Conservation (phyloP, 441 rosid species). For the Erodium texanum region DNA sequence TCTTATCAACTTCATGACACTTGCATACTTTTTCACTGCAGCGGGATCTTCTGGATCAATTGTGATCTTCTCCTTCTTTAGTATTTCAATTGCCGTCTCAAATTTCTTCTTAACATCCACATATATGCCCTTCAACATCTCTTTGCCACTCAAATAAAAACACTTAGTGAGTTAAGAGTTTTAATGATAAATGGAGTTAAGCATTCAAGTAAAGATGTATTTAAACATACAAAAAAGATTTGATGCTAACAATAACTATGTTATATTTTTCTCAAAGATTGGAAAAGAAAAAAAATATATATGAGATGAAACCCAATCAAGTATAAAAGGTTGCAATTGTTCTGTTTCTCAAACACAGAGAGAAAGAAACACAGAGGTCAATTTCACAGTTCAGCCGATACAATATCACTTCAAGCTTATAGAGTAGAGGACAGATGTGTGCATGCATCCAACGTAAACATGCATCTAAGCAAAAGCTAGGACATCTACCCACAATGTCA, state of each 20-base stretch:
- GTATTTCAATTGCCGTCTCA: conserved; percentile 68
- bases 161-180: conserved; percentile 17
- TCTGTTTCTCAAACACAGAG: no score
- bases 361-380: no score
- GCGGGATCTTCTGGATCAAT: conserved; percentile 84
- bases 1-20: conserved; percentile 78
- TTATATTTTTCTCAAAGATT: background rate
- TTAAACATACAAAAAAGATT: background rate
- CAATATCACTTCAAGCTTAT: background rate
- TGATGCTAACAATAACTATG: background rate
- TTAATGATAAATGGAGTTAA: conserved; percentile 7
- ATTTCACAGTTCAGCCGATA: background rate
- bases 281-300: background rate
- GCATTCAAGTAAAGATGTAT: background rate
- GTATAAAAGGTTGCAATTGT: no score
- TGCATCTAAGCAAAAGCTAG: no score
- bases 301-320: background rate
- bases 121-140: conserved; percentile 81
- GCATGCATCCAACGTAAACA: no score
- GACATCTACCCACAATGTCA: no score
- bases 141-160: conserved; percentile 31
- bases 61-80: conserved; percentile 77
- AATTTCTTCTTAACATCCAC: conserved; percentile 73
- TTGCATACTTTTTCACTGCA: conserved; percentile 74
- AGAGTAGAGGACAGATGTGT: background rate